Evolutionary conservation across 176 grass and related monocot genomes (phyloP).

Genomic region (Phoenix dactylifera): DNA sequence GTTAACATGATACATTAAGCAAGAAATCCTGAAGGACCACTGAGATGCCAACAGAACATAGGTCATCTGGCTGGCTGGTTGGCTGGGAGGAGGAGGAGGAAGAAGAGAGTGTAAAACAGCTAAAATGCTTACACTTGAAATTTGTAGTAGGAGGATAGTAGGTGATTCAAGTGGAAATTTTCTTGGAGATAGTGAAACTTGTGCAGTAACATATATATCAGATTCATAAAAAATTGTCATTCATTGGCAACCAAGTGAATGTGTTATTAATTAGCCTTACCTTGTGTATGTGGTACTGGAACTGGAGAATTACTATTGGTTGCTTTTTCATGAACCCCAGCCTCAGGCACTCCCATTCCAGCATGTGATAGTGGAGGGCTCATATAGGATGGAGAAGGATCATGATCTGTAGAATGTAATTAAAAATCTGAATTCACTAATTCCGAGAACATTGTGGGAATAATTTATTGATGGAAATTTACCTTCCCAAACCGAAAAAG

Average conservation of each 20-base stretch:
- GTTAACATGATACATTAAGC: too few species aligned
- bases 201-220: conserved; percentile 5
- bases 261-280: not conserved
- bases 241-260: not conserved
- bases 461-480: conserved; percentile 8
- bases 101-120: conserved; percentile 9
- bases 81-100: conserved; percentile 11
- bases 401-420: not conserved
- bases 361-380: not conserved
- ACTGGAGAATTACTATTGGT: not conserved
- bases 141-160: conserved; percentile 5
- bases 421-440: not conserved
- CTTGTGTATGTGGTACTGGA: not conserved
- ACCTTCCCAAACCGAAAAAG: conserved; percentile 12
- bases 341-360: conserved; percentile 3
- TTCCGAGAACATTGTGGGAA: conserved; percentile 3
- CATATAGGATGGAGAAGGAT: not conserved
- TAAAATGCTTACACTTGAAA: conserved; percentile 20
- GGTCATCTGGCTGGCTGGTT: conserved; percentile 13
- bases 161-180: conserved; percentile 21
- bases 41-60: conserved; percentile 20
- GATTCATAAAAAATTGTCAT: not conserved
- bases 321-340: conserved; percentile 3
- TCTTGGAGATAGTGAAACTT: conserved; percentile 21
- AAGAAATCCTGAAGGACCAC: not conserved